Percentiles rank a stretch among this genome's conserved stretches.
phyloP scores from a whole-genome alignment of 2,329 filamentous ascomycete species.

The Botrytis hyacinthi region DNA sequence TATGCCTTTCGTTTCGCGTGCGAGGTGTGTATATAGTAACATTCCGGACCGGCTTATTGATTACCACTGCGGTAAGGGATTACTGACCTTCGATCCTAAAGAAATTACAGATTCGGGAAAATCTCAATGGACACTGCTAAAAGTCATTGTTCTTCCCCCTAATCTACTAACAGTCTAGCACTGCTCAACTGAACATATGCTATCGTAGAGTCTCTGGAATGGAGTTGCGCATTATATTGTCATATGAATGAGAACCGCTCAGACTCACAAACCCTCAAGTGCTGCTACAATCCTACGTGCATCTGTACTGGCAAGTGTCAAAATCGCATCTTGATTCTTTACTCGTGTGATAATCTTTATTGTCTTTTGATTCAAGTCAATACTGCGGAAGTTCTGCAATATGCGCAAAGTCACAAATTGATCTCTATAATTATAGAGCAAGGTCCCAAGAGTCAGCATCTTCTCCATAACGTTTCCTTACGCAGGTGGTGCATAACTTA shows the following conservation, averaged over 20 bases:
- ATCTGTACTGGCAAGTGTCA: constrained; percentile 21
- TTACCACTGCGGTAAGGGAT: neutral
- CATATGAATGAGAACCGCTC: neutral
- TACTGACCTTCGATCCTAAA: neutral
- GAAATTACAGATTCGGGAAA: neutral
- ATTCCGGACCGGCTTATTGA: neutral
- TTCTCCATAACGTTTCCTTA: too few relatives aligned
- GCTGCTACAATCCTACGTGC: neutral
- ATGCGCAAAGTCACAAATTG: constrained; percentile 30
- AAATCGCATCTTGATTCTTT: constrained; percentile 19
- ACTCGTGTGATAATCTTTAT: neutral
- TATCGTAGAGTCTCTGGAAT: neutral
- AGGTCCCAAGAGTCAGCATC: constrained; percentile 21
- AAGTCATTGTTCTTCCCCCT: neutral
- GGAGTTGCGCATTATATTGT: neutral
- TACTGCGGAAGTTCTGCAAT: constrained; percentile 23
- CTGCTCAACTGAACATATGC: neutral
- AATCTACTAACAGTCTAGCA: neutral
- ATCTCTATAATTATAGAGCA: neutral
- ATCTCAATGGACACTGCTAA: neutral
- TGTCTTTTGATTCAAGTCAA: neutral
- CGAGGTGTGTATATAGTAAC: neutral
- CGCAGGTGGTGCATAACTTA: neutral
- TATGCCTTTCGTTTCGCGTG: neutral
- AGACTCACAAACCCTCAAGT: neutral